Percentiles rank a stretch among this genome's conserved stretches.
Evolutionary conservation across 441 rosid species (phyloP).

Genomic region (Melianthus villosus): DNA sequence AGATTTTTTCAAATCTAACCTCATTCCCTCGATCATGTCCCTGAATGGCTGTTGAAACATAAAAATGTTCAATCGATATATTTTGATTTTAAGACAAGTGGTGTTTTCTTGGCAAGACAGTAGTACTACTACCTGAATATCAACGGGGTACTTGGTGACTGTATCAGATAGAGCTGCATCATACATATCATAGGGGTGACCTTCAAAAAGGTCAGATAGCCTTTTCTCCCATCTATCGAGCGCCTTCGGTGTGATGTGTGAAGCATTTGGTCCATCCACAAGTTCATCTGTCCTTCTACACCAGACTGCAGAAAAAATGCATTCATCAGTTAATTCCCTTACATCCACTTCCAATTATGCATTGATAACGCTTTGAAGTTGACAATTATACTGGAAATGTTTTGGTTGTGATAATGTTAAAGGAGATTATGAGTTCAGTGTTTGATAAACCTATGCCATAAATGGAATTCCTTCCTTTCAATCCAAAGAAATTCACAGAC

Average conservation of each 20-base stretch:
- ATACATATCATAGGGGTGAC: constrained; percentile 24
- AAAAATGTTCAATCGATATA: too few species aligned
- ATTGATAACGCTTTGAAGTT: too few species aligned
- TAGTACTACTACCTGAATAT: constrained; percentile 19
- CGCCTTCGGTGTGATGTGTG: constrained; percentile 31
- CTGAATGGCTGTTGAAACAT: constrained; percentile 21
- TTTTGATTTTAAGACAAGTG: too few species aligned
- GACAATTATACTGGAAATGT: too few species aligned
- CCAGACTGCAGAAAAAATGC: constrained; percentile 21
- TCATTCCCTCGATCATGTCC: constrained; percentile 46
- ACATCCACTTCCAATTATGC: background rate
- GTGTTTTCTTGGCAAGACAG: background rate
- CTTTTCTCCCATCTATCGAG: constrained; percentile 29
- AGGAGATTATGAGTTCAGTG: too few species aligned
- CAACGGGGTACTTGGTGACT: constrained; percentile 25
- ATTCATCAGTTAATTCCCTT: background rate
- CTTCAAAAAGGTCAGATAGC: constrained; percentile 23
- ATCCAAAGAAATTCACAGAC: too few species aligned
- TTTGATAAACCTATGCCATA: too few species aligned
- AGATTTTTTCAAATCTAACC: constrained; percentile 28
- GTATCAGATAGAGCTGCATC: constrained; percentile 35
- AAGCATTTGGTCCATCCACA: constrained; percentile 33
- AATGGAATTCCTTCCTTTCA: too few species aligned
- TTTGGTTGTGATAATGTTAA: too few species aligned
- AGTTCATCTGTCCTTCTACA: constrained; percentile 41